These are phyloP conservation scores for Tylopilus balloui DNA, from an alignment of 768 basidiomycete species.

Conservation along the genomic window DNA sequence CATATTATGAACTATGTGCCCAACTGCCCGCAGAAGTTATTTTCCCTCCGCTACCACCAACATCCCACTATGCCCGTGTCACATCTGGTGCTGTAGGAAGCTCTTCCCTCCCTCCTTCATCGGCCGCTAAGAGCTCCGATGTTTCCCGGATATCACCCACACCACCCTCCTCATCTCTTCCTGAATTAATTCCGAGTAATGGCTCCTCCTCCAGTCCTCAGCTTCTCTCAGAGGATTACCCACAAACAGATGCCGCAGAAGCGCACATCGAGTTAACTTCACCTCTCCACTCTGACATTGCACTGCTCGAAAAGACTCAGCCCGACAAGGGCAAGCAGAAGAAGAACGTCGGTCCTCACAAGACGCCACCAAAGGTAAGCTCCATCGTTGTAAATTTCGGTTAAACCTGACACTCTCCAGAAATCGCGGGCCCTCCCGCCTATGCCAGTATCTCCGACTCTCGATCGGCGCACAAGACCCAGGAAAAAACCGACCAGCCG, in stretches of 20 bases:
- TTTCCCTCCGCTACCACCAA: conserved; percentile 67
- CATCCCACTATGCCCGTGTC: conserved; percentile 37
- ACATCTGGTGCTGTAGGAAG: conserved; percentile 11
- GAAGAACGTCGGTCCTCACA: conserved; percentile 13
- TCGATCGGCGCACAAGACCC: conserved; percentile 31
- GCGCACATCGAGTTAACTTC: conserved; percentile 16
- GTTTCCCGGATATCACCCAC: conserved; percentile 27
- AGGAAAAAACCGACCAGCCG: conserved; percentile 20
- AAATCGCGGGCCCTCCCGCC: conserved; percentile 37
- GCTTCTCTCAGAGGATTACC: conserved; percentile 28
- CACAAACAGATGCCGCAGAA: conserved; percentile 15
- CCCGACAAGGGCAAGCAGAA: conserved; percentile 17
- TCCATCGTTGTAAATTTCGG: not conserved
- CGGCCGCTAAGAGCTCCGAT: conserved; percentile 21
- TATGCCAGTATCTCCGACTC: conserved; percentile 46
- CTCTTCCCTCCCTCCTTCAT: conserved; percentile 23
- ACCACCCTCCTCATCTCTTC: conserved; percentile 42
- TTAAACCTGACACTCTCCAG: conserved; percentile 19
- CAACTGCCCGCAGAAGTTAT: conserved; percentile 60
- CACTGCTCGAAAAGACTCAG: conserved; percentile 8
- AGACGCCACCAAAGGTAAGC: conserved; percentile 29
- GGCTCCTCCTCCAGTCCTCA: conserved; percentile 69
- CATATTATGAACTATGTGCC: conserved; percentile 63
- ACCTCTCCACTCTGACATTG: conserved; percentile 10
- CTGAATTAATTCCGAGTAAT: conserved; percentile 58